These are phyloP conservation scores for Alloteropsis angusta DNA, from an alignment of 202 grass and related monocot genomes.

Conservation along the genomic window DNA sequence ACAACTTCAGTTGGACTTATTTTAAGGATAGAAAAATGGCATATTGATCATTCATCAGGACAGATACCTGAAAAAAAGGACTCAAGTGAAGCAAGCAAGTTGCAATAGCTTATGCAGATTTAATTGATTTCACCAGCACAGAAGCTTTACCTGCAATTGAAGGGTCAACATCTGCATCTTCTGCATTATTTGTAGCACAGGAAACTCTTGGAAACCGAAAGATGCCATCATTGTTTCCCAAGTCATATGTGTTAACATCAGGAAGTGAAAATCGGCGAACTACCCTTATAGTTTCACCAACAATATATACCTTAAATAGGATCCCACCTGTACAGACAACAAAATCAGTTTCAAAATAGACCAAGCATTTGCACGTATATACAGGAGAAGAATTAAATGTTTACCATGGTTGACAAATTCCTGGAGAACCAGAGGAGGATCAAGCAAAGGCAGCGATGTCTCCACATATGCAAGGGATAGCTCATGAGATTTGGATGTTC, in stretches of 20 bases:
- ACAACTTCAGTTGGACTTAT: neutral
- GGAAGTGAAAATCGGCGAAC: slow-evolving; percentile 79
- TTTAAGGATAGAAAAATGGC: neutral
- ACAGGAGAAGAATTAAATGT: neutral
- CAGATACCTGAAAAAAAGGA: neutral
- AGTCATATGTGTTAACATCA: slow-evolving; percentile 56
- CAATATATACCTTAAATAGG: slow-evolving; percentile 87
- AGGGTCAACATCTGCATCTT: slow-evolving; percentile 75
- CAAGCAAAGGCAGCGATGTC: slow-evolving; percentile 64
- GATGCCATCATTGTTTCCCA: slow-evolving; percentile 54
- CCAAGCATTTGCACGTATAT: neutral
- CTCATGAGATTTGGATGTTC: slow-evolving; percentile 77
- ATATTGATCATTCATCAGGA: neutral
- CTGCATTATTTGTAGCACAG: slow-evolving; percentile 67
- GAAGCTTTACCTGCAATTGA: slow-evolving; percentile 49
- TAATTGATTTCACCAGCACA: neutral
- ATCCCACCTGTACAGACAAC: slow-evolving; percentile 52
- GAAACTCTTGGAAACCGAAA: slow-evolving; percentile 88
- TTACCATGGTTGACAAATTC: slow-evolving; percentile 96
- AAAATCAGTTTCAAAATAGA: slow-evolving; percentile 8
- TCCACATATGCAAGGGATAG: slow-evolving; percentile 67
- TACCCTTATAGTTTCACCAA: slow-evolving; percentile 74
- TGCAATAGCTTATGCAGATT: slow-evolving; percentile 4
- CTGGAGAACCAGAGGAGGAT: slow-evolving; percentile 86
- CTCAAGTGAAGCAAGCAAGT: neutral